phyloP scores from a whole-genome alignment of 805 yeast genomes.

The Komagataella pseudopastoris region DNA sequence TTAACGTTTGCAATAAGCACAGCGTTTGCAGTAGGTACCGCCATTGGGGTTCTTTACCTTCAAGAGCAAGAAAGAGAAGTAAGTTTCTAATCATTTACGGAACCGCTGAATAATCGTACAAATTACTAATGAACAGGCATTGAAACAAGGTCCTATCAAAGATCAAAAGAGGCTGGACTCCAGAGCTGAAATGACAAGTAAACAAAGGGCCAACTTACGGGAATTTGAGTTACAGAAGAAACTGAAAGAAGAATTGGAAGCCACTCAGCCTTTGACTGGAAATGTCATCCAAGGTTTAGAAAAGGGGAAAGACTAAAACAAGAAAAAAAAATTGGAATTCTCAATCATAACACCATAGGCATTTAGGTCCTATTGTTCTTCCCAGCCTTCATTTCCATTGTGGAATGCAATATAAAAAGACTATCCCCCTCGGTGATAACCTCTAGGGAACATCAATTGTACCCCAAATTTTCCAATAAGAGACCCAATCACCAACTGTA shows the following conservation, averaged over 20 bases:
- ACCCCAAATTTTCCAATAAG: too few relatives aligned
- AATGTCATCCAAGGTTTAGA: slow-evolving; percentile 30
- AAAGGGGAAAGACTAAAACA: neutral
- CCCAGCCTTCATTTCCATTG: neutral
- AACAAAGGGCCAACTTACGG: slow-evolving; percentile 38
- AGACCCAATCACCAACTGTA: too few relatives aligned
- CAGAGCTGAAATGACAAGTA: slow-evolving; percentile 23
- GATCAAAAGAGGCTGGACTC: slow-evolving; percentile 49
- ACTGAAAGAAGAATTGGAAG: slow-evolving; percentile 41
- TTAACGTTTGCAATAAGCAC: slow-evolving; percentile 53
- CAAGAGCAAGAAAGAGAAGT: slow-evolving; percentile 58
- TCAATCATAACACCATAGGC: neutral
- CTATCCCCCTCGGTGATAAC: too few relatives aligned
- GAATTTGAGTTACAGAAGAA: slow-evolving; percentile 58
- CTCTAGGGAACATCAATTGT: too few relatives aligned
- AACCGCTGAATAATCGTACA: neutral
- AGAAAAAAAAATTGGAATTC: too few relatives aligned
- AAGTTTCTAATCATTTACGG: slow-evolving; percentile 9
- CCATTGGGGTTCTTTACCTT: slow-evolving; percentile 54
- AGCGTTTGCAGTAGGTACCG: slow-evolving; percentile 41
- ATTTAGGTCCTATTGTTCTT: neutral
- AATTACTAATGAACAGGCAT: slow-evolving; percentile 22
- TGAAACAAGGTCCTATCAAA: slow-evolving; percentile 75
- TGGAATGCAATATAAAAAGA: neutral
- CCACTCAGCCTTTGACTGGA: slow-evolving; percentile 52